Base-by-base conservation (phyloP, 768 basidiomycete species). In the Pulveroboletus sp. region DNA sequence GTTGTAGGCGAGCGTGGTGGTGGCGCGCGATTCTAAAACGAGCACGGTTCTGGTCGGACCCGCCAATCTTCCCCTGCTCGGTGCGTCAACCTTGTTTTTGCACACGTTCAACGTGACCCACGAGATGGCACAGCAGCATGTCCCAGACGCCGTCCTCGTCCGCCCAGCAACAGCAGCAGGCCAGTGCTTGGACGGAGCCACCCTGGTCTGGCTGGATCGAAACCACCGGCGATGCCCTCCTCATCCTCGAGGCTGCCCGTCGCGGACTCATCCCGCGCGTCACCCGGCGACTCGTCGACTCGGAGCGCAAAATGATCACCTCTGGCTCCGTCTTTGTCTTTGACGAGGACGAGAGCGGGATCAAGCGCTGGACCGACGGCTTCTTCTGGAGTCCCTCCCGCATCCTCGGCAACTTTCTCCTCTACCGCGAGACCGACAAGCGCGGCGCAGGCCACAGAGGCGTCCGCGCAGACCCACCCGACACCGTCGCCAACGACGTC, bases 351-450 rank as follows among this genome's bases (percentile, higher is more conserved):
- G 93, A 95, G 71, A 92, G 90, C 61, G 93, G 94, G 23, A 98
- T 98, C 73, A 95, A 94, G 73, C 80, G 94, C 37, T 97, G 94
- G 90, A 98, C 94, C 2, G 94, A 98, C 70, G 93, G 94, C n/a
- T 85, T 90, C 65, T 87, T 88, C 65, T 97, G 94, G 94, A 90
- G 87, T 57, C 94, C 94, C 0, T 88, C 85, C 56, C 77, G 94
- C 49, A 97, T 97, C 23, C 73, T 97, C 50, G 91, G 91, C 59
- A 97, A 97, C 68, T 98, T 97, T 64, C 74, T 98, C 60, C 83
- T 95, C 53, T 97, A 97, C 70, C 86, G 94, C 54, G 91, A 97
- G 71, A 92, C 90, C 6, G 91, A 94, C 67, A 92, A 91, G 69
- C 75, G 84, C 43, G 84, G 84, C 17, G 75, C 80, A 14, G 80